Percentiles rank a stretch among this genome's conserved stretches.
phyloP scores from a whole-genome alignment of 2,329 filamentous ascomycete species.

The Penicillium sumatraense region DNA sequence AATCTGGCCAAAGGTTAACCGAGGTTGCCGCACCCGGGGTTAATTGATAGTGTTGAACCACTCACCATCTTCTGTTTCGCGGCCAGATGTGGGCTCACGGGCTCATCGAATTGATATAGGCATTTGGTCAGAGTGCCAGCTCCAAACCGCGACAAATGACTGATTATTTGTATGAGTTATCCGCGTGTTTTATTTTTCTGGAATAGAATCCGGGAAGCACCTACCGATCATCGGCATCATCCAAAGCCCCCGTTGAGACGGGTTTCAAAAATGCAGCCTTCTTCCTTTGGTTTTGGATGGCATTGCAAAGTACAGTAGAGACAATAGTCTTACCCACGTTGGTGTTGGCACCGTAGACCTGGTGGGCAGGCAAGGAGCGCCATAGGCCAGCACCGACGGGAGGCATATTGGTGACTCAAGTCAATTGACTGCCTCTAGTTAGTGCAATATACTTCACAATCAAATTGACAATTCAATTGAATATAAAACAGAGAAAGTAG shows the following conservation, averaged over 20 bases:
- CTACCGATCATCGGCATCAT: conserved; percentile 74
- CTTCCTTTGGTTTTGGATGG: conserved; percentile 53
- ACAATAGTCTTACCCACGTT: conserved; percentile 85
- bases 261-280: conserved; percentile 75
- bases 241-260: conserved; percentile 73
- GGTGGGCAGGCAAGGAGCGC: conserved; percentile 70
- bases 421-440: neutral
- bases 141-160: conserved; percentile 67
- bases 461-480: neutral
- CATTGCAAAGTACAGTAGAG: conserved; percentile 71
- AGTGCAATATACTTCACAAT: no score
- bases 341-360: conserved; percentile 83
- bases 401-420: conserved; percentile 38
- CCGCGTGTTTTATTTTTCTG: neutral
- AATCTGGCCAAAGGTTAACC: conserved; percentile 41
- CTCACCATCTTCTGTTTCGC: conserved; percentile 53
- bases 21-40: conserved; percentile 3
- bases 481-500: neutral
- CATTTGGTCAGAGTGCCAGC: conserved; percentile 61
- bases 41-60: conserved; percentile 24
- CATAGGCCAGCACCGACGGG: conserved; percentile 67
- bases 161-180: conserved; percentile 35
- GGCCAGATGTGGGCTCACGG: conserved; percentile 79
- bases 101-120: conserved; percentile 72
- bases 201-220: neutral